Evolutionary conservation across 2,329 filamentous ascomycete genomes (phyloP), one percentile per base, ranked within the genome.

Genomic region (Trichoderma atrobrunneum): DNA sequence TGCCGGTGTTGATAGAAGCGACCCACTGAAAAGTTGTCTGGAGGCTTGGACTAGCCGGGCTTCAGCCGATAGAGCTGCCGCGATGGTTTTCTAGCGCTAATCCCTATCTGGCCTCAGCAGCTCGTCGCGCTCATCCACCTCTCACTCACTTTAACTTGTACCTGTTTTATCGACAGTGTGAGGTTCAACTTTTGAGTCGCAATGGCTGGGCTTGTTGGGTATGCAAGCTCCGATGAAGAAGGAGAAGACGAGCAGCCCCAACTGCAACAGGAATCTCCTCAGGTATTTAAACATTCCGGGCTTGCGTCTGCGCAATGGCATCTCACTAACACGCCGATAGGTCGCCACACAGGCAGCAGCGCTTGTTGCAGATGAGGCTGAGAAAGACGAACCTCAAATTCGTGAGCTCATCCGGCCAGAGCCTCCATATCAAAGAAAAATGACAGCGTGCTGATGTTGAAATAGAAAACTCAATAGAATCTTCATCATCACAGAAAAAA

Each of bases 181-280:
- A 57, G 14, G 34, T 32, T 69, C 57, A 34, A 60, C 1, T 14
- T 18, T 69, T 18, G 16, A 54, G 51, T n/a, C 11, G 48, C 54
- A 65, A 83, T 85, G 84, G 81, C 81, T 59, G 85, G 81, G 1
- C 81, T 88, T 14, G 86, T 88, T 8, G 81, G 77, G 39, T 88
- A 88, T 73, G 85, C 81, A 16, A 88, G 86, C 75, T 87, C 86
- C 70, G 85, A 87, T 57, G 86, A 87, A 2, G 86, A 86, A 7
- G 82, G 84, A 3, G 83, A 83, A 3, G 74, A 75, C 3, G 66
- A 76, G 11, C 63, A 62, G n/a, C 68, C 32, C 63, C 64, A 26
- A 56, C 34, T 54, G 7, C 51, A 72, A 26, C 34, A 61, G 26
- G 43, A 67, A 3, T 5, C 30, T 12, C 24, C 21, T 16, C 30